Percentiles rank a stretch among this genome's conserved stretches.
phyloP scores from a whole-genome alignment of 2,329 filamentous ascomycete genomes.

The Fusarium heterosporum region DNA sequence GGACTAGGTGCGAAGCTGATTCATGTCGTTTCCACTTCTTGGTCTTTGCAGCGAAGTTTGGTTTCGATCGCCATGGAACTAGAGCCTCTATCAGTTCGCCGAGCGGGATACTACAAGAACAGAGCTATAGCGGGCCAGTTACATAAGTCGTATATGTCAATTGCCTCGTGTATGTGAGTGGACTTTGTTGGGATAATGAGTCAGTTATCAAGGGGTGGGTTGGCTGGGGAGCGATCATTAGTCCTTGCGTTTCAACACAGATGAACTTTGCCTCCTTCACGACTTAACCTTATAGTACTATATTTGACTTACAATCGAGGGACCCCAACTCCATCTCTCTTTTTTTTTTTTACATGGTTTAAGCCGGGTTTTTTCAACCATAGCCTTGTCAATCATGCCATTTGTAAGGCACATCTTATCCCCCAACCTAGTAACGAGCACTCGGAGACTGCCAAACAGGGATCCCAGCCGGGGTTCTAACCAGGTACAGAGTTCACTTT shows the following conservation, averaged over 20 bases:
- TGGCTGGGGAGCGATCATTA: no score
- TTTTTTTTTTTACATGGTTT: no score
- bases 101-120: conserved; percentile 3
- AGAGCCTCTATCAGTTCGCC: background rate
- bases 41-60: background rate
- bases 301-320: background rate
- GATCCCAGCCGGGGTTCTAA: background rate
- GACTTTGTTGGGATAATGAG: conserved; percentile 7
- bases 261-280: background rate
- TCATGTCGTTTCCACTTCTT: background rate
- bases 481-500: no score
- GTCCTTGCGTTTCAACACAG: background rate
- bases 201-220: conserved; percentile 7
- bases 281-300: background rate
- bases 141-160: conserved; percentile 1
- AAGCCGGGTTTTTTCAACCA: no score
- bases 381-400: background rate
- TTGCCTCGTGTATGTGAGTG: conserved; percentile 1
- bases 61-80: background rate
- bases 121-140: conserved; percentile 8
- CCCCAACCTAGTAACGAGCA: background rate
- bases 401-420: conserved; percentile 1
- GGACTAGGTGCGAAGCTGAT: conserved; percentile 13
- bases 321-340: no score
- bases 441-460: conserved; percentile 3